These are phyloP conservation scores for Carallia pectinifolia DNA, from an alignment of 345 rosid species.

Conservation along the genomic window DNA sequence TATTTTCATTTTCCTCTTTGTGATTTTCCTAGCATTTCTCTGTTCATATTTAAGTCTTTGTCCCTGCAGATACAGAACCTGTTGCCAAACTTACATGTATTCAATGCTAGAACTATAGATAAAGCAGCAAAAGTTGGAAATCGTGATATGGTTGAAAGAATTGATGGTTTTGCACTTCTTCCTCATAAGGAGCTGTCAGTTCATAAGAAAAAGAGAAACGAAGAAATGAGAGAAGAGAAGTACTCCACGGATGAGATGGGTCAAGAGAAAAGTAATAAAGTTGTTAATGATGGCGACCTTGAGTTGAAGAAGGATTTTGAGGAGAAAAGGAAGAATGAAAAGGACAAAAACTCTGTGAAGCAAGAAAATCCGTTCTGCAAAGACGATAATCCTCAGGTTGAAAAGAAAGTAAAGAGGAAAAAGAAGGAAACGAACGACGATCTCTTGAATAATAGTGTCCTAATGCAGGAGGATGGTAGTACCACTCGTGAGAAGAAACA, in stretches of 20 bases:
- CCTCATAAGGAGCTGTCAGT: conserved; percentile 26
- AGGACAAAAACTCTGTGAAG: conserved; percentile 20
- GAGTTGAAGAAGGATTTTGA: conserved; percentile 22
- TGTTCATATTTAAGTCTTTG: conserved; percentile 3
- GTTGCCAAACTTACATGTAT: conserved; percentile 58
- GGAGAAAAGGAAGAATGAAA: conserved; percentile 29
- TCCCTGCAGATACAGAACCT: conserved; percentile 52
- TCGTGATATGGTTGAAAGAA: conserved; percentile 12
- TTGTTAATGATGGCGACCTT: conserved; percentile 7
- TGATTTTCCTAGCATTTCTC: neutral
- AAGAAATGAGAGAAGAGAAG: conserved; percentile 13
- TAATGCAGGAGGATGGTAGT: conserved; percentile 1
- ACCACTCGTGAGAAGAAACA: conserved; percentile 18
- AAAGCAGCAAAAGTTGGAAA: conserved; percentile 36
- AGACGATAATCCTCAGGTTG: conserved; percentile 1
- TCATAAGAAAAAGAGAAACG: conserved; percentile 20
- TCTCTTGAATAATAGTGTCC: neutral
- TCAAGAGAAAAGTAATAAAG: conserved; percentile 13
- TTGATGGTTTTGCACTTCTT: conserved; percentile 17
- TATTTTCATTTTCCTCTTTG: neutral
- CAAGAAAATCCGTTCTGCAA: conserved; percentile 3
- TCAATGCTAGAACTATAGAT: conserved; percentile 67
- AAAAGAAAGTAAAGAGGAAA: conserved; percentile 15
- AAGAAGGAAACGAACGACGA: neutral
- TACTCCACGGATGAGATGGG: conserved; percentile 10